phyloP scores from a whole-genome alignment of 2,329 filamentous ascomycete species.

The Colletotrichum sp. region DNA sequence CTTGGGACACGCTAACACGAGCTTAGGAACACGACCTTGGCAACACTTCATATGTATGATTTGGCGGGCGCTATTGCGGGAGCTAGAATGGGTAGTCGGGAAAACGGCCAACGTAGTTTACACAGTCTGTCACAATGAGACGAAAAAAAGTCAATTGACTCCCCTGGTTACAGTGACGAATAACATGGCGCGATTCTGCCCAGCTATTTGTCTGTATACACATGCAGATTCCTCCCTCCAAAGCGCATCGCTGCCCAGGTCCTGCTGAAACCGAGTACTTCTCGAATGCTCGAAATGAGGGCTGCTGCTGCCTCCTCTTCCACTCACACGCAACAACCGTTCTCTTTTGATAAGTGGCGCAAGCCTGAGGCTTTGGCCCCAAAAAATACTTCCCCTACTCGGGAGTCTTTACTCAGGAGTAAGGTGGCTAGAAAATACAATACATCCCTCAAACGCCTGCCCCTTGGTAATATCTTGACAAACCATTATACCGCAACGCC shows the following conservation, averaged over 20 bases:
- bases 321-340: background rate
- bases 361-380: background rate
- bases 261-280: background rate
- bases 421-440: background rate
- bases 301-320: background rate
- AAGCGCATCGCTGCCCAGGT: background rate
- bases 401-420: background rate
- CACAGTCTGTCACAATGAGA: background rate
- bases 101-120: background rate
- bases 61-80: background rate
- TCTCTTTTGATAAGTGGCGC: conserved; percentile 11
- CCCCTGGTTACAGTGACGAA: background rate
- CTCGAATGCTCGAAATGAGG: background rate
- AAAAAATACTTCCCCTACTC: background rate
- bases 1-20: background rate
- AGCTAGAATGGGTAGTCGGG: background rate
- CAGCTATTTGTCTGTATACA: background rate
- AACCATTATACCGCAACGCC: conserved; percentile 20
- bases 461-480: conserved; percentile 20
- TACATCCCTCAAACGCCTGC: conserved; percentile 16
- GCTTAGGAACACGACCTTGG: conserved; percentile 68
- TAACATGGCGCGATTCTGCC: background rate
- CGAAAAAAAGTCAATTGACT: background rate
- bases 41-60: conserved; percentile 58
- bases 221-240: background rate